Evolutionary conservation across 345 rosid species (phyloP).

Genomic region (Limnanthes douglasii): DNA sequence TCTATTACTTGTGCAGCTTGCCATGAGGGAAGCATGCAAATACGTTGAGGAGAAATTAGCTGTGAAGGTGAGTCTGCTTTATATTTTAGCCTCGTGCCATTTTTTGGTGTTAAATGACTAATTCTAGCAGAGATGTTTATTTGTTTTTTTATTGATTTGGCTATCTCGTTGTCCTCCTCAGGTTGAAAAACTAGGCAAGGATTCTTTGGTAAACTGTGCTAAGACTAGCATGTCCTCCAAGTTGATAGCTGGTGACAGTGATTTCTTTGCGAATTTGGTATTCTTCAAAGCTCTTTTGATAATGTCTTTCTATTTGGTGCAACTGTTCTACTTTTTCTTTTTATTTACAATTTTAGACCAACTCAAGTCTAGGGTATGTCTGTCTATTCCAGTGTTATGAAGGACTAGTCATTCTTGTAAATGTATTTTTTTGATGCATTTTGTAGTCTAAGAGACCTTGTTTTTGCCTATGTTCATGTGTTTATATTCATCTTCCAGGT

Average conservation of each 20-base stretch:
- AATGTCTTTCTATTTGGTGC: constrained; percentile 1
- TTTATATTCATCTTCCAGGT: constrained; percentile 25
- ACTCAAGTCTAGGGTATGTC: too few species aligned
- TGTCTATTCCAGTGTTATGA: too few species aligned
- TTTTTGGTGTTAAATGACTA: not conserved
- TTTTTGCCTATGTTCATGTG: not conserved
- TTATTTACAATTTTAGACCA: too few species aligned
- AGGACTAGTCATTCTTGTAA: too few species aligned
- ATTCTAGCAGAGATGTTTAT: not conserved
- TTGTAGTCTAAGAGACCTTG: not conserved
- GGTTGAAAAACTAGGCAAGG: constrained; percentile 97
- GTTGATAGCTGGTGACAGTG: constrained; percentile 79
- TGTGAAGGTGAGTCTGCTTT: constrained; percentile 38
- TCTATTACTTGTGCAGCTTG: constrained; percentile 40
- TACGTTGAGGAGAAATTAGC: constrained; percentile 84
- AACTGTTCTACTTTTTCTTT: not conserved
- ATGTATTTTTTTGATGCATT: too few species aligned
- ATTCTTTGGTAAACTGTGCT: constrained; percentile 81
- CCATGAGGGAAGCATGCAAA: constrained; percentile 97
- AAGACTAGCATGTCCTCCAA: constrained; percentile 99
- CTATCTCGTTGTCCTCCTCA: constrained; percentile 7
- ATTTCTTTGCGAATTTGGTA: constrained; percentile 94
- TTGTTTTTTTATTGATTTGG: constrained; percentile 2
- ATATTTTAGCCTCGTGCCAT: not conserved
- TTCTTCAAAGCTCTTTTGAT: constrained; percentile 4